A percentile compares a stretch with the other conserved stretches of the same genome.
phyloP scores from a whole-genome alignment of 768 basidiomycete species.

The Boletus reticuloceps region DNA sequence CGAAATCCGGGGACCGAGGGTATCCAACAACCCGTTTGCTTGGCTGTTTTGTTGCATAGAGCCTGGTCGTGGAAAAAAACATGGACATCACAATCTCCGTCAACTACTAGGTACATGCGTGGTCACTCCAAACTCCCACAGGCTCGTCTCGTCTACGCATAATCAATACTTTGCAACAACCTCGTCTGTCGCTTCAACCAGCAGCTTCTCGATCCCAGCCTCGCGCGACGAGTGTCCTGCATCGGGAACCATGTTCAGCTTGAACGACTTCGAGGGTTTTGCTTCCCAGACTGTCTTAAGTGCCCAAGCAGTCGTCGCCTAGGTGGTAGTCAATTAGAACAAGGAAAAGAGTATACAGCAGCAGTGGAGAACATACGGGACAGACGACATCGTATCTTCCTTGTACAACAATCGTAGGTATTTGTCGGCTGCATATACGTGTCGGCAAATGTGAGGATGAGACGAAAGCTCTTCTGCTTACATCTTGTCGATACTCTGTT shows the following conservation, averaged over 20 bases:
- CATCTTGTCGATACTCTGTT: conserved; percentile 88
- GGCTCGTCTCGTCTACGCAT: background rate
- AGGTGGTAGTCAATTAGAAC: background rate
- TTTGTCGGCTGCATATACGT: conserved; percentile 63
- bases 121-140: background rate
- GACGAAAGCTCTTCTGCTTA: conserved; percentile 28
- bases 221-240: conserved; percentile 88
- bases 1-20: background rate
- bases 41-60: background rate
- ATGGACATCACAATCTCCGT: background rate
- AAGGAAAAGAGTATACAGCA: background rate
- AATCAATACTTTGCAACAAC: conserved; percentile 26
- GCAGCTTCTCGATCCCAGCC: conserved; percentile 59
- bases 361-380: conserved; percentile 48
- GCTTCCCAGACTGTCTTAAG: conserved; percentile 86
- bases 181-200: conserved; percentile 56
- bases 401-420: conserved; percentile 80
- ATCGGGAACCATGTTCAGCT: conserved; percentile 70
- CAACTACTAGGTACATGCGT: background rate
- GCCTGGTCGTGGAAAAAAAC: background rate
- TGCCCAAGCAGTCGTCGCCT: conserved; percentile 78
- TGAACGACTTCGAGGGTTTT: conserved; percentile 37
- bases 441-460: conserved; percentile 5
- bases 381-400: conserved; percentile 90
- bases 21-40: background rate